phyloP scores from a whole-genome alignment of 1,284 basidiomycete species.

The Exsudoporus floridanus region DNA sequence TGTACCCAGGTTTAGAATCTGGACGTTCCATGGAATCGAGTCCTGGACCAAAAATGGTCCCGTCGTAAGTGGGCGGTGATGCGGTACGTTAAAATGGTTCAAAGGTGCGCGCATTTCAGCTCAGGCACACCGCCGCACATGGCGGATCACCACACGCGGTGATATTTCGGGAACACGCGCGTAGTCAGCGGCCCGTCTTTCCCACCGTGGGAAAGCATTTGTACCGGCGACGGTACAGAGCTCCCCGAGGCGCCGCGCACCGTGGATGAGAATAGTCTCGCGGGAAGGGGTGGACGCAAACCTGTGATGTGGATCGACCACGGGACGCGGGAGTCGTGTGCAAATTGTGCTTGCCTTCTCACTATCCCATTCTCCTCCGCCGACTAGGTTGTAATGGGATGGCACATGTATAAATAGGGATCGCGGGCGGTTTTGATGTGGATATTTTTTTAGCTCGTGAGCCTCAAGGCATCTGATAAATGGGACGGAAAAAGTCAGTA shows the following conservation, averaged over 20 bases:
- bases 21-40: background rate
- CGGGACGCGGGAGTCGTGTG: background rate
- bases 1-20: background rate
- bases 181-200: background rate
- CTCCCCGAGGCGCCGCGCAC: background rate
- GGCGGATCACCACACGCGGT: background rate
- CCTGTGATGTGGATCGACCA: background rate
- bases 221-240: background rate
- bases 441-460: background rate
- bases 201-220: background rate
- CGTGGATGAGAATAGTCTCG: slow-evolving; percentile 1
- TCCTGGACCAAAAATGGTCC: too few relatives aligned
- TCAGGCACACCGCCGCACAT: background rate
- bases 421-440: background rate
- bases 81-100: background rate
- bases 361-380: background rate
- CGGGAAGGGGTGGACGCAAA: background rate
- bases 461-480: background rate
- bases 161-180: too few relatives aligned
- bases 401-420: background rate
- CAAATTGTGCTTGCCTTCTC: background rate
- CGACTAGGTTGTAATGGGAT: background rate
- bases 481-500: background rate
- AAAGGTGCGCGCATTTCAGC: too few relatives aligned
- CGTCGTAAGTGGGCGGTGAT: background rate